These are phyloP conservation scores for Fusarium nanum DNA, from an alignment of 2,329 filamentous ascomycete genomes.

Conservation along the genomic window DNA sequence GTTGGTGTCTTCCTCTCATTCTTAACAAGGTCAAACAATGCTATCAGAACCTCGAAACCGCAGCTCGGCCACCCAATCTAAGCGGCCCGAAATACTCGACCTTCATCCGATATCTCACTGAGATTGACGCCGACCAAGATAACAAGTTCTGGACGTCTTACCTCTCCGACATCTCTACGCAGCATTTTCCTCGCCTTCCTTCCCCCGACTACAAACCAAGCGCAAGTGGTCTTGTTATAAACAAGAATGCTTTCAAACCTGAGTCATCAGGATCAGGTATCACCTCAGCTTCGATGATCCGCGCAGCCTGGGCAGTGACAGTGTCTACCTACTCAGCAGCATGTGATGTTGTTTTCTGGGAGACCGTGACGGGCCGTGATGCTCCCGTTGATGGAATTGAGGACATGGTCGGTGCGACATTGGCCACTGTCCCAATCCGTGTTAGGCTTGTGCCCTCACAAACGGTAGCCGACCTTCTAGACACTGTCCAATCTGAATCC, in stretches of 20 bases:
- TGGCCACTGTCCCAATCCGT: constrained; percentile 39
- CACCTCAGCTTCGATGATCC: constrained; percentile 34
- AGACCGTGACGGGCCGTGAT: constrained; percentile 41
- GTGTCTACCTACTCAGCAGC: constrained; percentile 33
- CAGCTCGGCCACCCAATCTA: not conserved
- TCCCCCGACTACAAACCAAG: constrained; percentile 26
- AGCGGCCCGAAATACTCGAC: constrained; percentile 17
- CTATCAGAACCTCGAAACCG: not conserved
- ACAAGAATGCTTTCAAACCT: not conserved
- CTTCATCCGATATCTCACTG: constrained; percentile 31
- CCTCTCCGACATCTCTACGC: constrained; percentile 22
- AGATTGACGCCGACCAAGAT: constrained; percentile 1
- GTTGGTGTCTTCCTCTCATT: constrained; percentile 43
- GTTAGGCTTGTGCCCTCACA: constrained; percentile 1
- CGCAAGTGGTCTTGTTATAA: constrained; percentile 33
- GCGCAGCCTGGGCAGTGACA: constrained; percentile 41
- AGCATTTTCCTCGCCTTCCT: constrained; percentile 41
- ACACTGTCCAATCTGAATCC: constrained; percentile 22
- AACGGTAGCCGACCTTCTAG: constrained; percentile 14
- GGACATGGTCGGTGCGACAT: constrained; percentile 32
- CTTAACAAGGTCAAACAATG: constrained; percentile 37
- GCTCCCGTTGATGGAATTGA: constrained; percentile 35
- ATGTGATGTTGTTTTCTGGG: constrained; percentile 41
- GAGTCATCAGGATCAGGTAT: constrained; percentile 24
- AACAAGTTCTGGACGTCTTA: constrained; percentile 34